Conservation (phyloP, 2,329 filamentous ascomycete genomes). For the Diaporthe sp. region DNA sequence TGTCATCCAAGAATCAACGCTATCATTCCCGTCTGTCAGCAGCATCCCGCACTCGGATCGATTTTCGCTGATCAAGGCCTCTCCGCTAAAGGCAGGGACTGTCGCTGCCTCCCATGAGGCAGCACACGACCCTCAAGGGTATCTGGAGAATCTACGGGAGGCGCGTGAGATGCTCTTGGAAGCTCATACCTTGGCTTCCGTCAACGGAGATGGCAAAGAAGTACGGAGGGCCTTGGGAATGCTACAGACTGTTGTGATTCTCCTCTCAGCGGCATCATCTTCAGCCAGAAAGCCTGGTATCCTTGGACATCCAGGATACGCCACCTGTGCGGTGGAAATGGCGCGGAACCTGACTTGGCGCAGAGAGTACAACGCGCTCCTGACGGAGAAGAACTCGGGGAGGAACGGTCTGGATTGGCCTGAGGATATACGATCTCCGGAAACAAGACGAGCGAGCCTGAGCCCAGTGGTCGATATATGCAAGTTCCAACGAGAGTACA, state of each 20-base stretch:
- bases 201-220: slow-evolving; percentile 68
- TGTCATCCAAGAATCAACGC: slow-evolving; percentile 91
- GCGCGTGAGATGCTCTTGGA: slow-evolving; percentile 77
- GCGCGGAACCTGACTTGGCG: slow-evolving; percentile 78
- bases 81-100: slow-evolving; percentile 50
- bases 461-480: slow-evolving; percentile 66
- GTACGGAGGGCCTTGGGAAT: slow-evolving; percentile 75
- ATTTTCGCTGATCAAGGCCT: slow-evolving; percentile 52
- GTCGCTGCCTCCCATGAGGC: slow-evolving; percentile 10
- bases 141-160: slow-evolving; percentile 72
- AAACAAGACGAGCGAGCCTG: slow-evolving; percentile 58
- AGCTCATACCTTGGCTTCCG: slow-evolving; percentile 70
- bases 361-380: slow-evolving; percentile 72
- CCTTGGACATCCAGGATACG: slow-evolving; percentile 67
- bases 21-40: slow-evolving; percentile 83
- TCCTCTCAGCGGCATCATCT: slow-evolving; percentile 73
- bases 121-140: slow-evolving; percentile 54
- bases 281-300: slow-evolving; percentile 56
- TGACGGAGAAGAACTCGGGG: slow-evolving; percentile 60
- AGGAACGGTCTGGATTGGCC: slow-evolving; percentile 54
- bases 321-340: slow-evolving; percentile 76
- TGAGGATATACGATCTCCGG: slow-evolving; percentile 49
- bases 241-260: slow-evolving; percentile 75
- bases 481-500: slow-evolving; percentile 82
- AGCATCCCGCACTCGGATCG: slow-evolving; percentile 53